These are phyloP conservation scores for Floccularia luteovirens DNA, from an alignment of 768 basidiomycete genomes.

Conservation along the genomic window DNA sequence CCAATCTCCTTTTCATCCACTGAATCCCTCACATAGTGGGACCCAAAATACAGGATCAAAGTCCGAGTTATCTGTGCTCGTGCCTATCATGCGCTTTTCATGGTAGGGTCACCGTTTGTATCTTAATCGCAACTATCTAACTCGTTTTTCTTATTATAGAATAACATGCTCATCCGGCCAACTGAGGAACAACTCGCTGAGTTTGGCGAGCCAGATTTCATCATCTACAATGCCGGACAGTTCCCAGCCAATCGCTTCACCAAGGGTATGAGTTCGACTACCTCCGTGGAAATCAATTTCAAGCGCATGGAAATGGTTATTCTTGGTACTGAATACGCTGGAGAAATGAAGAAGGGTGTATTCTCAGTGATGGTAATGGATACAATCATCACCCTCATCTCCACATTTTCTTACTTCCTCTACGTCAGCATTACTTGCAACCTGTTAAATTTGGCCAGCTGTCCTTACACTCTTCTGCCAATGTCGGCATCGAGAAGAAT, in stretches of 20 bases:
- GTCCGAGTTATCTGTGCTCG: constrained; percentile 98
- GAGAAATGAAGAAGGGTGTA: constrained; percentile 99
- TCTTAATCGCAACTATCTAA: background rate
- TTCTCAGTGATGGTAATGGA: constrained; percentile 87
- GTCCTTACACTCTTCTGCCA: constrained; percentile 96
- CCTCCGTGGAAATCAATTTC: constrained; percentile 99
- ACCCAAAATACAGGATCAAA: constrained; percentile 98
- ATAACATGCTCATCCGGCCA: constrained; percentile 99
- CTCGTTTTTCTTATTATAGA: constrained; percentile 34
- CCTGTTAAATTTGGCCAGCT: constrained; percentile 98
- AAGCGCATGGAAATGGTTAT: constrained; percentile 99
- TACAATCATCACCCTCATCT: background rate
- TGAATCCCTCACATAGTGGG: constrained; percentile 56
- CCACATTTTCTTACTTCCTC: constrained; percentile 5
- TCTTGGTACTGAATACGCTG: constrained; percentile 95
- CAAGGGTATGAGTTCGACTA: constrained; percentile 98
- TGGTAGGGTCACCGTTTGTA: constrained; percentile 57
- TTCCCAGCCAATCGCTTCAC: constrained; percentile 99
- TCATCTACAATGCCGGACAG: constrained; percentile 99
- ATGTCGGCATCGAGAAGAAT: constrained; percentile 80
- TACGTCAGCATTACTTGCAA: constrained; percentile 83
- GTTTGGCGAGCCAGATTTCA: constrained; percentile 98
- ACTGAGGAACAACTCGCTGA: constrained; percentile 88
- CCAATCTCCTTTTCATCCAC: constrained; percentile 5
- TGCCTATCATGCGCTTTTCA: constrained; percentile 97